phyloP scores from a whole-genome alignment of 1,284 basidiomycete genomes.

The Irpex sp. region DNA sequence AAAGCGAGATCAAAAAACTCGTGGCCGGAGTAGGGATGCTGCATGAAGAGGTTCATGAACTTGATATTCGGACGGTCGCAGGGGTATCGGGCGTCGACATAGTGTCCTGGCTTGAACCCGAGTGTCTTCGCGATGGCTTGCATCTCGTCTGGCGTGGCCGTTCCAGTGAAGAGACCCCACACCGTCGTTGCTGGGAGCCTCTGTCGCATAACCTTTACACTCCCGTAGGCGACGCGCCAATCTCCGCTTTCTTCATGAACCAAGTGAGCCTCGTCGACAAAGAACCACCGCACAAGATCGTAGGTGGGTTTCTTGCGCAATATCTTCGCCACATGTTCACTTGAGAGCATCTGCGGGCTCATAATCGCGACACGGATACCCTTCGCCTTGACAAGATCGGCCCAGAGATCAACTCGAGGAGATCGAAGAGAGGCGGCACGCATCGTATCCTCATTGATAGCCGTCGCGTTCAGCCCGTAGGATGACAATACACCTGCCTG shows the following conservation, averaged over 20 bases:
- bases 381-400: neutral
- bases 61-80: slow-evolving; percentile 21
- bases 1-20: slow-evolving; percentile 13
- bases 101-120: slow-evolving; percentile 14
- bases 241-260: neutral
- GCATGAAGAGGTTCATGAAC: slow-evolving; percentile 17
- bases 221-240: neutral
- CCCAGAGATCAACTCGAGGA: neutral
- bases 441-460: neutral
- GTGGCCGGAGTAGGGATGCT: slow-evolving; percentile 11
- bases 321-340: neutral
- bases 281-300: slow-evolving; percentile 1
- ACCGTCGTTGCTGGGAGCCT: slow-evolving; percentile 15
- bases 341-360: slow-evolving; percentile 7
- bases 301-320: neutral
- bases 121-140: slow-evolving; percentile 7
- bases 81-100: slow-evolving; percentile 16
- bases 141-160: slow-evolving; percentile 10
- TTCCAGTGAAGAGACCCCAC: slow-evolving; percentile 18
- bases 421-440: neutral
- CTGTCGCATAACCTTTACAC: slow-evolving; percentile 10
- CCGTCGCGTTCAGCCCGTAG: neutral
- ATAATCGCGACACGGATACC: slow-evolving; percentile 8
- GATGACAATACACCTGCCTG: neutral
- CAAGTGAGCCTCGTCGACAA: slow-evolving; percentile 7